Evolutionary conservation across 2,329 filamentous ascomycete species (phyloP).

Genomic region (Colletotrichum cordylinicola): DNA sequence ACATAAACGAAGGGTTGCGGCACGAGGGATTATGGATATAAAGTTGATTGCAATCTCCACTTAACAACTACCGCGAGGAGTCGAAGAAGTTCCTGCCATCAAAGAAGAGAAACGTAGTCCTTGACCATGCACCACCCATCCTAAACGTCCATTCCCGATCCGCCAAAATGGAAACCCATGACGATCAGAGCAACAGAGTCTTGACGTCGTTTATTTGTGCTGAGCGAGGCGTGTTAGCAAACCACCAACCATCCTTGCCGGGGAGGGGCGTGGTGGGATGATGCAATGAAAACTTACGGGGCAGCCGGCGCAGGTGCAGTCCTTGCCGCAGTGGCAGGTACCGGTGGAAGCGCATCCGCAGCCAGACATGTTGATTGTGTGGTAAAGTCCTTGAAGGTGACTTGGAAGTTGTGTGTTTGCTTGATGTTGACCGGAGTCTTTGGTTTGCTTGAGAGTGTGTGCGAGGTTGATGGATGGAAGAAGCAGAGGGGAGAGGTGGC

Average conservation of each 20-base stretch:
- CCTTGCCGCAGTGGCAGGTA: slow-evolving; percentile 45
- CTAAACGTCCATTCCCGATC: background rate
- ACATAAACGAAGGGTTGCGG: background rate
- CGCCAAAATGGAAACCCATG: background rate
- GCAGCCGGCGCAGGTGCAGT: slow-evolving; percentile 49
- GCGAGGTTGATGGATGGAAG: background rate
- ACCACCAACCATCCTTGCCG: background rate
- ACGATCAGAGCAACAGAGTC: background rate
- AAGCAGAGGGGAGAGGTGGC: background rate
- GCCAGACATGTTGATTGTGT: slow-evolving; percentile 42
- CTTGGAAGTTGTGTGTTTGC: background rate
- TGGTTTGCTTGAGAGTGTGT: background rate
- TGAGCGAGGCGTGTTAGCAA: background rate
- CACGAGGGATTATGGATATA: background rate
- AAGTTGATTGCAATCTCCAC: background rate
- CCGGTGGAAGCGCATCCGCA: slow-evolving; percentile 48
- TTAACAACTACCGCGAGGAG: background rate
- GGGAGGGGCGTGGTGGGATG: background rate
- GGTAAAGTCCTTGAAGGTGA: background rate
- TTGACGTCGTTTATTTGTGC: slow-evolving; percentile 15
- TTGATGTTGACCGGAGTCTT: background rate
- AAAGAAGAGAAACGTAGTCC: background rate
- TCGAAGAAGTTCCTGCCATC: background rate
- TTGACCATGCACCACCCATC: background rate
- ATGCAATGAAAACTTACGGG: slow-evolving; percentile 39